Conservation (phyloP, 1,284 basidiomycete genomes). For the Marasmius tenuissimus region DNA sequence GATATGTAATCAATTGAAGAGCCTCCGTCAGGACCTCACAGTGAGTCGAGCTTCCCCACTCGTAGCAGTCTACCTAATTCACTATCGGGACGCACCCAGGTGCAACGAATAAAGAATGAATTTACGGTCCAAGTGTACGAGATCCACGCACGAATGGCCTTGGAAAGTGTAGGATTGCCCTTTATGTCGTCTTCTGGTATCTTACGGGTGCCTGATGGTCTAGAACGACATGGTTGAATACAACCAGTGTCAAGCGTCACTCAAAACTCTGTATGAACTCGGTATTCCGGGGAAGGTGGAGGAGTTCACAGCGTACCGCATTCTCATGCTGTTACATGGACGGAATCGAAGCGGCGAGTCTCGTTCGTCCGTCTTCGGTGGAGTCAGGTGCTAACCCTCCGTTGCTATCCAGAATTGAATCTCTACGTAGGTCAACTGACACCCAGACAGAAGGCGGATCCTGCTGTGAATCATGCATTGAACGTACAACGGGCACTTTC, state of each 20-base stretch:
- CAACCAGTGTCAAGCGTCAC: constrained; percentile 94
- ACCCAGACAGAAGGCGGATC: constrained; percentile 78
- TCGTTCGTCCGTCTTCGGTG: not conserved
- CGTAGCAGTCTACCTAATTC: constrained; percentile 13
- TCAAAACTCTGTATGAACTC: constrained; percentile 90
- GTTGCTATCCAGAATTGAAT: constrained; percentile 76
- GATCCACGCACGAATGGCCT: constrained; percentile 95
- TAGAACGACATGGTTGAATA: constrained; percentile 98
- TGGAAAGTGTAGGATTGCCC: constrained; percentile 75
- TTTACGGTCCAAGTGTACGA: constrained; percentile 98
- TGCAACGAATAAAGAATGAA: constrained; percentile 99
- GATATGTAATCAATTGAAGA: constrained; percentile 99
- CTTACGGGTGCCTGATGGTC: constrained; percentile 13
- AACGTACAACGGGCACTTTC: constrained; percentile 86
- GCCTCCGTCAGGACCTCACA: constrained; percentile 94
- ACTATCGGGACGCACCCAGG: constrained; percentile 47
- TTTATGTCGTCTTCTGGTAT: constrained; percentile 10
- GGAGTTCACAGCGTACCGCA: constrained; percentile 97
- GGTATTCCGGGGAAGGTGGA: constrained; percentile 88
- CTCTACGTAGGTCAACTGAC: constrained; percentile 95
- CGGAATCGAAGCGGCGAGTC: constrained; percentile 87
- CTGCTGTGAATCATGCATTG: constrained; percentile 87
- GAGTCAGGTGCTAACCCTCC: constrained; percentile 12
- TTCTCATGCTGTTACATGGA: constrained; percentile 94
- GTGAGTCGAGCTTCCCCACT: constrained; percentile 48